Base-by-base conservation (phyloP, 257 asterid genomes). In the Nicotiana tomentosiformis region DNA sequence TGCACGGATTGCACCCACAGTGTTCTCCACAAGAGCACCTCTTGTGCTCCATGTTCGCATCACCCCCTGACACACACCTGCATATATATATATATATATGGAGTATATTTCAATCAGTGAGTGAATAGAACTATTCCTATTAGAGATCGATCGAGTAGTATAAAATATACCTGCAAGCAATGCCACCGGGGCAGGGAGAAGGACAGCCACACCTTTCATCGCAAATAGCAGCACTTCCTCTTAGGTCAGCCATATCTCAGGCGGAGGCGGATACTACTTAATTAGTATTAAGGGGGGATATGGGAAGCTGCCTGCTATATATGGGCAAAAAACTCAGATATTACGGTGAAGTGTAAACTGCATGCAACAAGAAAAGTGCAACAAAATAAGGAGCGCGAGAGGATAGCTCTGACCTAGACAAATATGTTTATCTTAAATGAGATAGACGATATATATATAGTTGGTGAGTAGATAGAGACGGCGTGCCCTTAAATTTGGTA, bases 1-100 rank as follows among this genome's bases (percentile, higher is more conserved):
- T 57, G 90, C 95, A 90, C 0, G 94, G 94, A 53, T 91, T 91
- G 87, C 97, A 93, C 4, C 93, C 84, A 51, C 94, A 91, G 87
- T 93, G 93, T 4, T 88, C 92, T 1, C 97, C 95, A 33, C 94
- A 91, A 1, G 94, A 65, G 82, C 94, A 90, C 86, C 66, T 88
- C 87, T 88, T 92, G 88, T 92, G 97, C 51, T 83, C 91, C 81
- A 70, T 72, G 35, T 66, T 43, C 9, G 62, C 16, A 1, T 53
- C 84, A 5, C 49, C 81, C 17, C 23, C 70, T 0, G 89, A 39
- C 2, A 83, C 33, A 32, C 95, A 92, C 89, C 87, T 85, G 87
- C 84, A 84, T 46, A 49, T 49, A 57, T 32, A 3, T 2, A 7
- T 43, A 6, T 37, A 29, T 29, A 29, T 29, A 29, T 29, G 30